Evolutionary conservation across 2,329 filamentous ascomycete species (phyloP), one percentile per base, ranked within the genome.

Genomic region (Trichoderma sp.): DNA sequence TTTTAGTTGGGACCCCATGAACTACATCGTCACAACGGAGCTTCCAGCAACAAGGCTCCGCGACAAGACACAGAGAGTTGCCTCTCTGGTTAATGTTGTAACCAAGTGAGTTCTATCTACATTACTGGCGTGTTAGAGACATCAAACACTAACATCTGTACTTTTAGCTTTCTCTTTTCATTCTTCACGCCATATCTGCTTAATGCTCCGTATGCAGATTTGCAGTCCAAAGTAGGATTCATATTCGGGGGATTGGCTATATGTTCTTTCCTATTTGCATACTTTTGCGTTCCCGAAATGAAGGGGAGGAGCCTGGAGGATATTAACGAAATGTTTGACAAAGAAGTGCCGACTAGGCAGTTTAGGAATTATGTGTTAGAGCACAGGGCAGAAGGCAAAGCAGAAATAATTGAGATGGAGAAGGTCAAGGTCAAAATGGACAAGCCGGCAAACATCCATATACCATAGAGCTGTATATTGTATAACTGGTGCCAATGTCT

Each of bases 291-390:
- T 31, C 62, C 62, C 1, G 62, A 65, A 7, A 65, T 65, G 62
- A 65, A 65, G 13, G 62, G 62, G 0, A 33, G 62, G 19, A 65
- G 62, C 31, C 43, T 65, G 11, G 62, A 65, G 16, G 62, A 65
- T 24, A 65, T 65, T 14, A 65, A 65, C 16, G 62, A 65, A 56
- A 65, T 65, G 62, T 65, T 65, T 65, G 62, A 65, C 35, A 65
- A 56, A 21, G 24, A 56, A 8, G 37, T 65, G 19, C 49, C 62
- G 14, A 65, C 62, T 21, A 56, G 49, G 16, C 10, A 56, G 13
- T 65, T 65, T 33, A 19, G 52, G 2, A 65, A 10, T 27, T 65
- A 65, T 11, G 62, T 56, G 6, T 29, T 65, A 19, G 49, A 55
- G 37, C 52, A 56, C 7, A 33, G 29, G 35, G 49, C 13, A 5